Percentiles rank a stretch among this genome's conserved stretches.
These are phyloP conservation scores for Rugonectria rugulosa DNA, from an alignment of 2,329 filamentous ascomycete species.

Conservation along the genomic window DNA sequence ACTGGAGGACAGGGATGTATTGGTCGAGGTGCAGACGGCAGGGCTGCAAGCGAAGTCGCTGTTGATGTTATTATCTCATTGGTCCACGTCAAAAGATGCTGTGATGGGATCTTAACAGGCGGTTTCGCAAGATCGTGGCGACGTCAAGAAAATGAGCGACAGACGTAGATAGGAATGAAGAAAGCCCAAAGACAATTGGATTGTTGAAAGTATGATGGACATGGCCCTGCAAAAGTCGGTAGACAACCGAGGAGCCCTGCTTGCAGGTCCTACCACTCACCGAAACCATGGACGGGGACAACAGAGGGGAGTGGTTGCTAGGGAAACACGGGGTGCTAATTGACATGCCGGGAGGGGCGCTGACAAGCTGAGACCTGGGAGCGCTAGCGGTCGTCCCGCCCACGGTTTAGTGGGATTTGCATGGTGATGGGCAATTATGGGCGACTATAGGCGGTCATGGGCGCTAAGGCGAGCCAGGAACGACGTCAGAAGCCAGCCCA, in stretches of 20 bases:
- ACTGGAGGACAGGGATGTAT: background rate
- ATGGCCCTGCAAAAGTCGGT: slow-evolving; percentile 8
- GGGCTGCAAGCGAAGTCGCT: background rate
- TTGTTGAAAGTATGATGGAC: slow-evolving; percentile 6
- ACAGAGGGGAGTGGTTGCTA: slow-evolving; percentile 35
- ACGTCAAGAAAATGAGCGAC: background rate
- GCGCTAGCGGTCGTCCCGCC: slow-evolving; percentile 27
- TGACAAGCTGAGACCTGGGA: no score
- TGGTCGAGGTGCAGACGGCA: background rate
- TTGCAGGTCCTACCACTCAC: background rate
- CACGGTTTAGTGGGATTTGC: slow-evolving; percentile 13
- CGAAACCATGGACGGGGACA: slow-evolving; percentile 13
- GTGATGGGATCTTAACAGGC: background rate
- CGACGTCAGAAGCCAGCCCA: slow-evolving; percentile 12
- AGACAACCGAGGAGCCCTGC: background rate
- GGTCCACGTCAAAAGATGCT: background rate
- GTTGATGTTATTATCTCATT: background rate
- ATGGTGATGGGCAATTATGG: background rate
- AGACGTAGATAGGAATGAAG: slow-evolving; percentile 9
- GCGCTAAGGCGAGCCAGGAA: slow-evolving; percentile 17
- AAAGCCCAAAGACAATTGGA: slow-evolving; percentile 12
- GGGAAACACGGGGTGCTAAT: slow-evolving; percentile 15
- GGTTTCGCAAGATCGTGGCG: slow-evolving; percentile 2
- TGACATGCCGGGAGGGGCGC: slow-evolving; percentile 8
- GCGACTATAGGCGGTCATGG: no score